Conservation (phyloP, 495 filamentous ascomycete genomes). For the Neurospora tetraspora region DNA sequence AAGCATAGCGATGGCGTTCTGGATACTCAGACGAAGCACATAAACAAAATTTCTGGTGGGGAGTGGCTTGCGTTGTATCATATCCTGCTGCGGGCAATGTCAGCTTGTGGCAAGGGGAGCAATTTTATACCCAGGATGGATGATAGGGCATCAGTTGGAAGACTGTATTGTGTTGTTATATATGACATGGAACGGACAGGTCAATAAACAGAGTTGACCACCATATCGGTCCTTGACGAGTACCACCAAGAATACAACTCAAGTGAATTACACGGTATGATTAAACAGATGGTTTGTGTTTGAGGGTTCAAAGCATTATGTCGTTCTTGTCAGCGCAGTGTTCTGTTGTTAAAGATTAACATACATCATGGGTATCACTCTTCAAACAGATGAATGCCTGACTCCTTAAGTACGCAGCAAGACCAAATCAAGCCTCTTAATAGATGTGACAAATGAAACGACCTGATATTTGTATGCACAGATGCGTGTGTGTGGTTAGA, state of each 20-base stretch:
- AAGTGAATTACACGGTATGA: neutral
- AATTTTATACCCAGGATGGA: neutral
- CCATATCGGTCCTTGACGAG: too few species aligned
- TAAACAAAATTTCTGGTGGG: neutral
- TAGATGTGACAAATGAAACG: neutral
- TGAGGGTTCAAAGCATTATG: neutral
- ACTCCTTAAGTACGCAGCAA: neutral
- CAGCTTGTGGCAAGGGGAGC: neutral
- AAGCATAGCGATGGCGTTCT: constrained; percentile 25
- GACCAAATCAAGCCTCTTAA: neutral
- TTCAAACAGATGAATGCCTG: neutral
- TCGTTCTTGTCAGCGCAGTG: neutral
- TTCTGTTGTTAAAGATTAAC: neutral
- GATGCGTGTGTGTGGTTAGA: neutral
- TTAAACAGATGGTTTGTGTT: neutral
- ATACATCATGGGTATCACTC: neutral
- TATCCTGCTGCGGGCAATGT: neutral
- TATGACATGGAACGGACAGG: neutral
- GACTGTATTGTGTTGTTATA: neutral
- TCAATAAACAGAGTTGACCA: neutral
- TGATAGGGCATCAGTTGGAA: neutral
- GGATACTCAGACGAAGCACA: neutral
- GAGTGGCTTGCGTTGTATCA: neutral
- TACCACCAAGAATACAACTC: neutral
- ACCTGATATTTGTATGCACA: neutral